Conservation (phyloP, 2,329 filamentous ascomycete species). For the Cyphellophora attinorum region DNA sequence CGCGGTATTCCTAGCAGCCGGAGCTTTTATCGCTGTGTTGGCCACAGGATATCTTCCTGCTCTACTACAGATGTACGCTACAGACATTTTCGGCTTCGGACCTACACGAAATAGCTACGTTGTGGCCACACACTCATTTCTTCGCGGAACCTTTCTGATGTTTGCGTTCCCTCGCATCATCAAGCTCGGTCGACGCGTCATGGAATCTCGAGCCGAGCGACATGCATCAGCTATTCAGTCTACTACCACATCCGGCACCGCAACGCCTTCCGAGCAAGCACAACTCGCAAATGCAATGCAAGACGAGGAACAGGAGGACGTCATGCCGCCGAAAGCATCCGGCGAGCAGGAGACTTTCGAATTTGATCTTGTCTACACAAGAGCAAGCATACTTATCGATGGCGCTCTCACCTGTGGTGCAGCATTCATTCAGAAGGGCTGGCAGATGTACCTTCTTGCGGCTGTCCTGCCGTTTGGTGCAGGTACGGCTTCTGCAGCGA, state of each 20-base stretch:
- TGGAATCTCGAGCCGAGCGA: conserved; percentile 1
- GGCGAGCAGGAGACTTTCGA: conserved; percentile 40
- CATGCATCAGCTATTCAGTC: conserved; percentile 2
- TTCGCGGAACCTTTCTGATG: conserved; percentile 47
- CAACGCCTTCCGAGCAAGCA: neutral
- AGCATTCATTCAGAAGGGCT: conserved; percentile 51
- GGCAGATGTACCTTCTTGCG: conserved; percentile 61
- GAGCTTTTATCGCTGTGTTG: conserved; percentile 59
- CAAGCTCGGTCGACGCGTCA: conserved; percentile 30
- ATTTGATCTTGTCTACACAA: conserved; percentile 60
- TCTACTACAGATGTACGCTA: conserved; percentile 51
- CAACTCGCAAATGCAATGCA: conserved; percentile 4
- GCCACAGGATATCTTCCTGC: conserved; percentile 58
- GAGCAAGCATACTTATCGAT: conserved; percentile 57
- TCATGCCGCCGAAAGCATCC: conserved; percentile 20
- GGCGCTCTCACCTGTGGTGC: conserved; percentile 54
- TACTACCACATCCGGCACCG: neutral
- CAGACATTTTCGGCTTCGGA: conserved; percentile 44
- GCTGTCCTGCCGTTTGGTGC: conserved; percentile 58
- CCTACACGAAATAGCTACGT: conserved; percentile 49
- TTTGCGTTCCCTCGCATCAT: conserved; percentile 47
- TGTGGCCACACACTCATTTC: conserved; percentile 47
- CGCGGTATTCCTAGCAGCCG: conserved; percentile 52
- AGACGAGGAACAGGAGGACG: conserved; percentile 14
- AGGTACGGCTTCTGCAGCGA: conserved; percentile 59